Conservation (phyloP, 345 rosid genomes). For the Mangifera indica region DNA sequence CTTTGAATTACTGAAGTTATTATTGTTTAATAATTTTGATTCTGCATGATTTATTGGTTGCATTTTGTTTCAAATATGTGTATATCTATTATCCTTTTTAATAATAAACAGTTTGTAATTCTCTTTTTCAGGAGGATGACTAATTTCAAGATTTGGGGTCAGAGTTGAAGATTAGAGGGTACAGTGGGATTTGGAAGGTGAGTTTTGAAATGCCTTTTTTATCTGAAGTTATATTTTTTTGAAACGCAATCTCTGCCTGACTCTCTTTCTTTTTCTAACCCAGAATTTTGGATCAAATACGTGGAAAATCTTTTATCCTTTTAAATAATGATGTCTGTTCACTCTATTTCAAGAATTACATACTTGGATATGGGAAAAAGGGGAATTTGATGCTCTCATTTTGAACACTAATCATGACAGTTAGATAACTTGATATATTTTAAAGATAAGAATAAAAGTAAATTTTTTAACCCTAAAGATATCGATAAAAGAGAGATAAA, state of each 20-base stretch:
- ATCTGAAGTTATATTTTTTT: not conserved
- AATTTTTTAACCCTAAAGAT: conserved; percentile 13
- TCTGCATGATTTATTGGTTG: no score
- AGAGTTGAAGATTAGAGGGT: conserved; percentile 65
- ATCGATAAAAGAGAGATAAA: no score
- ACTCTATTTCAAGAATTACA: not conserved
- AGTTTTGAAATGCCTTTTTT: conserved; percentile 8
- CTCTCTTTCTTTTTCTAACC: no score
- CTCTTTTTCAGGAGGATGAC: conserved; percentile 76
- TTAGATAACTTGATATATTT: not conserved
- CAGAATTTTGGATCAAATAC: no score
- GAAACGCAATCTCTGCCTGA: no score
- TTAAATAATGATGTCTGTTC: no score
- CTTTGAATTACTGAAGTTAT: no score
- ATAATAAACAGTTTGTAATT: no score
- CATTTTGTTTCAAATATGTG: no score
- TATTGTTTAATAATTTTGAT: no score
- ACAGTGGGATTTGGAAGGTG: conserved; percentile 88
- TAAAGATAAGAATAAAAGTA: conserved; percentile 9
- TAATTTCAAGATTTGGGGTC: conserved; percentile 73
- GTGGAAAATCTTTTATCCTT: not conserved
- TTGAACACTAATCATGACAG: not conserved
- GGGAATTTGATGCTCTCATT: not conserved
- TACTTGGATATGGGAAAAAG: not conserved
- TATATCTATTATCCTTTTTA: no score